Base-by-base conservation (phyloP, 495 filamentous ascomycete species). In the Ramalina peruviana region DNA sequence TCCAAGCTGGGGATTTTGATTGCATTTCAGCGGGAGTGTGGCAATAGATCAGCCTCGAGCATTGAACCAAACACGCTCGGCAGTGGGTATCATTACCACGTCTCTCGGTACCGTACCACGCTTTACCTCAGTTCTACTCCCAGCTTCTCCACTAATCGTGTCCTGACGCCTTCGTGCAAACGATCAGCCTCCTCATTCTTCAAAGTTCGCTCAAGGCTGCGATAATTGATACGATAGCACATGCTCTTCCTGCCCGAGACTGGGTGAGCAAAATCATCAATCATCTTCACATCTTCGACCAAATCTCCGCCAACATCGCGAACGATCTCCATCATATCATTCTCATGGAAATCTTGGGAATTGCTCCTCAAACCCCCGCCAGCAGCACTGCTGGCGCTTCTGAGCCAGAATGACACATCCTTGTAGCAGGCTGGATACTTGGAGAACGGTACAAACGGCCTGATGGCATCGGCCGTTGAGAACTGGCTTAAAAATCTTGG, bases 281-380 rank as follows among this genome's bases (percentile, higher is more conserved):
- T 72, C 26, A 93, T 66, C 51, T 64, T 72, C 55, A 95, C 92
- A 60, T 93, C 85, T 68, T 97, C 92, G 16, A 92, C 87, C 36
- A 78, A 60, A 62, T 94, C 83, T 15, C 87, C 88, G 9, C 76
- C 85, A 25, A 86, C 74, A 21, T 78, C 78, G 39, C 92, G 74
- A 12, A 95, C 82, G 44, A 94, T 72, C 68, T 97, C 92, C 90
- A 96, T 96, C 38, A 98, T 67, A 67, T 98, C 93, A 64, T 98
- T 97, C 66, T 90, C 89, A 60, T 95, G 88, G 54, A 94, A 85
- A 40, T 71, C 67, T 27, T 62, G 62, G 13, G 47, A 55, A 26
- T 63, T 65, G 55, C 16, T 68, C 64, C 30, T 62, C 64, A 23
- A 19, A 23, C 72, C 72, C 43, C 78, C 77, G 13, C 76, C 73